Evolutionary conservation across 1,139 yeast genomes (phyloP).

Genomic region (Hansenula lynferdii): DNA sequence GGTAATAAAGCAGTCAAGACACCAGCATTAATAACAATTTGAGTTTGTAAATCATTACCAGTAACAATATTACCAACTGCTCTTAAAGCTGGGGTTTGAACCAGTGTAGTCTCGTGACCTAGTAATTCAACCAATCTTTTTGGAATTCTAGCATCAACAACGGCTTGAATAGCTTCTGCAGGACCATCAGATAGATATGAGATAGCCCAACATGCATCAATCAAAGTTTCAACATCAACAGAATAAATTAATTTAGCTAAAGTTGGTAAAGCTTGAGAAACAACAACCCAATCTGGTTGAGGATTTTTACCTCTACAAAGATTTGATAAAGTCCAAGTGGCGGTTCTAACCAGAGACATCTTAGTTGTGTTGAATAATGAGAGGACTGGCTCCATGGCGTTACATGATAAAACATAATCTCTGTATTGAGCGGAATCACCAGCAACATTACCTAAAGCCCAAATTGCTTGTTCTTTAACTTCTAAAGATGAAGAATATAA

Average conservation of each 20-base stretch:
- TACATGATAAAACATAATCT: slow-evolving; percentile 78
- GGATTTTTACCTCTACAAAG: slow-evolving; percentile 96
- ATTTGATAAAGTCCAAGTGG: slow-evolving; percentile 97
- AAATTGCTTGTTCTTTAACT: slow-evolving; percentile 96
- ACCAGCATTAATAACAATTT: slow-evolving; percentile 89
- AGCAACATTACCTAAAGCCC: slow-evolving; percentile 99
- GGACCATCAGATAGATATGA: slow-evolving; percentile 93
- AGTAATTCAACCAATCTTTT: slow-evolving; percentile 87
- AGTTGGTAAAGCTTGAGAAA: slow-evolving; percentile 85
- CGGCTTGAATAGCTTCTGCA: slow-evolving; percentile 91
- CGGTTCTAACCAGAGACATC: slow-evolving; percentile 88
- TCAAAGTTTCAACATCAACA: slow-evolving; percentile 86
- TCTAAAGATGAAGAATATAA: slow-evolving; percentile 79
- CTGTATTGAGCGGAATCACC: slow-evolving; percentile 92
- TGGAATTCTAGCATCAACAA: slow-evolving; percentile 94
- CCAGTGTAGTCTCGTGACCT: slow-evolving; percentile 76
- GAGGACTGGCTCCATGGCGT: slow-evolving; percentile 88
- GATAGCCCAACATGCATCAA: slow-evolving; percentile 99
- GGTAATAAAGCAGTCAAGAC: slow-evolving; percentile 83
- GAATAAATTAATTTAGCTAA: slow-evolving; percentile 88
- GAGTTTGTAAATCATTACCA: slow-evolving; percentile 94
- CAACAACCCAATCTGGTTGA: slow-evolving; percentile 91
- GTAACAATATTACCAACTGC: slow-evolving; percentile 98
- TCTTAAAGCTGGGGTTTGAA: slow-evolving; percentile 95
- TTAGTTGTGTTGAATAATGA: slow-evolving; percentile 74